Evolutionary conservation across 2,329 filamentous ascomycete species (phyloP).

Genomic region (Lecanicillium sp.): DNA sequence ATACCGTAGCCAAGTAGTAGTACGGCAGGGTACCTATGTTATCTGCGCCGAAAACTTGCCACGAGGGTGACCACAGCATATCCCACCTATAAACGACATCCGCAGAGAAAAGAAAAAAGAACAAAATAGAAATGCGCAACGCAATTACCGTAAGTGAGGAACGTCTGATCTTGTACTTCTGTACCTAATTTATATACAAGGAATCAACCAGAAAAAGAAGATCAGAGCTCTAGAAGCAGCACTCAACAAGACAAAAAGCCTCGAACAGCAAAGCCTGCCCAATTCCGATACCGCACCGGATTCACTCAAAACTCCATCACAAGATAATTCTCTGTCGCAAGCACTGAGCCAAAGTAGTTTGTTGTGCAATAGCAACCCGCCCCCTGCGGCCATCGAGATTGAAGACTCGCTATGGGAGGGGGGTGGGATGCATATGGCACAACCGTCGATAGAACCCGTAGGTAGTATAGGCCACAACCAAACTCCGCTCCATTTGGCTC

Average conservation of each 20-base stretch:
- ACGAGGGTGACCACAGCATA: neutral
- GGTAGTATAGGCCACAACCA: neutral
- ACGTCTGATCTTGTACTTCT: neutral
- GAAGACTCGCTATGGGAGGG: neutral
- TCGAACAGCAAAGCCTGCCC: neutral
- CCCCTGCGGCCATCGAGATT: neutral
- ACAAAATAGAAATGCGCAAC: conserved; percentile 1
- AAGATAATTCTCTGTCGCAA: neutral
- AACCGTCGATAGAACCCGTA: neutral
- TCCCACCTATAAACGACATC: neutral
- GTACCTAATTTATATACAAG: neutral
- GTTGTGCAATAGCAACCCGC: neutral
- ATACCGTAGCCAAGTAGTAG: neutral
- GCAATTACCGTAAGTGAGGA: neutral
- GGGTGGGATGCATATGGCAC: neutral
- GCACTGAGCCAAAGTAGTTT: neutral
- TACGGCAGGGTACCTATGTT: neutral
- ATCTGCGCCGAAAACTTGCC: neutral
- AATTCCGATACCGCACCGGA: neutral
- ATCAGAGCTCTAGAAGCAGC: neutral
- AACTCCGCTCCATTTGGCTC: neutral
- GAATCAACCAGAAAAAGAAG: neutral
- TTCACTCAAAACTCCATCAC: neutral
- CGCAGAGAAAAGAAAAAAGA: neutral
- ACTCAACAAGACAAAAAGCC: neutral